Percentiles rank a stretch among this genome's conserved stretches.
Evolutionary conservation across 345 rosid genomes (phyloP).

Genomic region (Geranium rotundifolium): DNA sequence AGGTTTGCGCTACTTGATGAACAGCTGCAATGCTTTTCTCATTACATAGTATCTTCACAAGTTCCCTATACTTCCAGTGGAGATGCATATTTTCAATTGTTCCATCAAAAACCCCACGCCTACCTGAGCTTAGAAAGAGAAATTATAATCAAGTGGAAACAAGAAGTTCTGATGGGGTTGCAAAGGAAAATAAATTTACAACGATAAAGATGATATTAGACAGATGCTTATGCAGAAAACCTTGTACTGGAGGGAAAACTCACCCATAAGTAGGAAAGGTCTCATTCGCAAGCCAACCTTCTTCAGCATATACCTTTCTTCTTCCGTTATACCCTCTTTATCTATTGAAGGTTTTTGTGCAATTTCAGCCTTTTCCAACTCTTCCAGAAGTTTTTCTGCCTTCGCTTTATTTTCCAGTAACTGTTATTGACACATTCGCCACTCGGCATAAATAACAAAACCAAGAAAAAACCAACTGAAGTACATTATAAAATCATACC

Average conservation of each 20-base stretch:
- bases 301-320: conserved; percentile 87
- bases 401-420: conserved; percentile 68
- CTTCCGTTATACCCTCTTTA: conserved; percentile 74
- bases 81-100: conserved; percentile 97
- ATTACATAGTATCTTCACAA: conserved; percentile 69
- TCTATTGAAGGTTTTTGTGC: conserved; percentile 45
- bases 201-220: conserved; percentile 5
- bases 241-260: conserved; percentile 15
- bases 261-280: conserved; percentile 82
- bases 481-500: conserved; percentile 37
- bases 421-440: conserved; percentile 25
- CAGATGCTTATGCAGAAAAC: conserved; percentile 1
- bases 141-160: conserved; percentile 5
- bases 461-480: conserved; percentile 8
- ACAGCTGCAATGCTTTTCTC: conserved; percentile 48
- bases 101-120: conserved; percentile 81
- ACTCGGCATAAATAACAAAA: conserved; percentile 9
- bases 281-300: conserved; percentile 89
- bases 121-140: conserved; percentile 45
- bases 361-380: conserved; percentile 38
- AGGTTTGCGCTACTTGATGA: conserved; percentile 46
- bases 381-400: conserved; percentile 64
- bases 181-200: conserved; percentile 1
- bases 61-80: conserved; percentile 98
- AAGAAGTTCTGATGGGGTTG: background rate